Conservation (phyloP, 2,329 filamentous ascomycete species). For the Curvularia lunata region DNA sequence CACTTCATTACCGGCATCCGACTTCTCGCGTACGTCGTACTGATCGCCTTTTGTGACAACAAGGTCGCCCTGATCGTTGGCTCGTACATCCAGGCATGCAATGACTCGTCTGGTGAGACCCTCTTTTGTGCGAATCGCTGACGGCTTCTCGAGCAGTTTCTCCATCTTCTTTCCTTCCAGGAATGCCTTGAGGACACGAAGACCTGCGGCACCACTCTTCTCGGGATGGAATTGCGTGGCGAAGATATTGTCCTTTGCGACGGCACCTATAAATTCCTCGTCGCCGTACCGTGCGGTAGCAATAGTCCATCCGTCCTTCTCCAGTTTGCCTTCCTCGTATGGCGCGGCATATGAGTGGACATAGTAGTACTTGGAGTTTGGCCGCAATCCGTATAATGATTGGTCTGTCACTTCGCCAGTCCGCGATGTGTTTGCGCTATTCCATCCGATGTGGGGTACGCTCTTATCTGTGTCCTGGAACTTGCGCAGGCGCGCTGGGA, state of each 20-base stretch:
- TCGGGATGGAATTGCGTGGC: conserved; percentile 98
- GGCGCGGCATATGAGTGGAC: conserved; percentile 92
- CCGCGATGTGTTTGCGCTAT: conserved; percentile 74
- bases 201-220: conserved; percentile 89
- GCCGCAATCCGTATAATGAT: conserved; percentile 77
- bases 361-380: conserved; percentile 96
- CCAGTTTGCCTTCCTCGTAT: conserved; percentile 75
- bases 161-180: conserved; percentile 71
- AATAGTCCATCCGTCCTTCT: conserved; percentile 86
- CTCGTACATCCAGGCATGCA: conserved; percentile 92
- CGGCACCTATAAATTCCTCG: conserved; percentile 89
- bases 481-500: conserved; percentile 72
- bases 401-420: conserved; percentile 52
- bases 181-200: conserved; percentile 85
- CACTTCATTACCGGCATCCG: conserved; percentile 65
- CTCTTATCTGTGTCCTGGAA: conserved; percentile 82
- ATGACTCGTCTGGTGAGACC: conserved; percentile 93
- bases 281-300: conserved; percentile 86
- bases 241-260: conserved; percentile 83
- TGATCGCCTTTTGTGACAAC: conserved; percentile 99
- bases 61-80: conserved; percentile 92
- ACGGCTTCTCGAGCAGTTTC: conserved; percentile 55
- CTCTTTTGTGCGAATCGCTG: conserved; percentile 53
- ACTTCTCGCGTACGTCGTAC: conserved; percentile 96
- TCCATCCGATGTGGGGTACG: conserved; percentile 99